These are phyloP conservation scores for Sporopachydermia quercuum DNA, from an alignment of 805 yeast genomes.

Conservation along the genomic window DNA sequence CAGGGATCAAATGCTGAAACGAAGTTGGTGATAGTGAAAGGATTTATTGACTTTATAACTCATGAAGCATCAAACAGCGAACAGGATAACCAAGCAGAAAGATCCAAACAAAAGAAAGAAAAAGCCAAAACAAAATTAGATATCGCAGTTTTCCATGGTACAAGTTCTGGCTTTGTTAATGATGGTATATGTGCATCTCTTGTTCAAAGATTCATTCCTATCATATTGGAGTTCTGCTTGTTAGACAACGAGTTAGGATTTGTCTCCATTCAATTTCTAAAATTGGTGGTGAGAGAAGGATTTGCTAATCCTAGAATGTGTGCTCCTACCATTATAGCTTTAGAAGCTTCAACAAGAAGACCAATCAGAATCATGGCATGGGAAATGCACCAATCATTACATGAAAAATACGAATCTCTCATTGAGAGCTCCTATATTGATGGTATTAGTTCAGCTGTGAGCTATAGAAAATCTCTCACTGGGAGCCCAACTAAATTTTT, in stretches of 20 bases:
- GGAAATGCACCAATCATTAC: conserved; percentile 37
- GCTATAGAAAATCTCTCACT: conserved; percentile 23
- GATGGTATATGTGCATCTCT: conserved; percentile 68
- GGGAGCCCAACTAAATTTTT: conserved; percentile 14
- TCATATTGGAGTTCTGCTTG: conserved; percentile 35
- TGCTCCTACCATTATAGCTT: conserved; percentile 54
- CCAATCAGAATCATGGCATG: conserved; percentile 33
- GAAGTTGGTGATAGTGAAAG: conserved; percentile 38
- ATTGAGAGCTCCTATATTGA: conserved; percentile 50
- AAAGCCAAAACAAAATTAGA: conserved; percentile 13
- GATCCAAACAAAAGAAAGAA: conserved; percentile 23
- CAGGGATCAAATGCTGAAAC: conserved; percentile 22
- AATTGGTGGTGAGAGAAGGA: conserved; percentile 44
- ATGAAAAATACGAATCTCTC: conserved; percentile 56
- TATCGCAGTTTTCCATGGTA: conserved; percentile 20
- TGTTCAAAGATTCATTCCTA: conserved; percentile 34
- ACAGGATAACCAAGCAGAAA: conserved; percentile 14
- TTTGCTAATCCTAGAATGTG: conserved; percentile 62
- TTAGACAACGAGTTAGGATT: conserved; percentile 29
- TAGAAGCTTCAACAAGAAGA: conserved; percentile 37
- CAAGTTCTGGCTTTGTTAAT: conserved; percentile 22
- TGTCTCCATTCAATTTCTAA: conserved; percentile 39
- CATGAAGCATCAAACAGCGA: conserved; percentile 20
- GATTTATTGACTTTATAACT: conserved; percentile 41
- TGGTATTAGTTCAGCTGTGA: conserved; percentile 42